phyloP scores from a whole-genome alignment of 1,284 basidiomycete genomes.

The Cutaneotrichosporon daszewskae region DNA sequence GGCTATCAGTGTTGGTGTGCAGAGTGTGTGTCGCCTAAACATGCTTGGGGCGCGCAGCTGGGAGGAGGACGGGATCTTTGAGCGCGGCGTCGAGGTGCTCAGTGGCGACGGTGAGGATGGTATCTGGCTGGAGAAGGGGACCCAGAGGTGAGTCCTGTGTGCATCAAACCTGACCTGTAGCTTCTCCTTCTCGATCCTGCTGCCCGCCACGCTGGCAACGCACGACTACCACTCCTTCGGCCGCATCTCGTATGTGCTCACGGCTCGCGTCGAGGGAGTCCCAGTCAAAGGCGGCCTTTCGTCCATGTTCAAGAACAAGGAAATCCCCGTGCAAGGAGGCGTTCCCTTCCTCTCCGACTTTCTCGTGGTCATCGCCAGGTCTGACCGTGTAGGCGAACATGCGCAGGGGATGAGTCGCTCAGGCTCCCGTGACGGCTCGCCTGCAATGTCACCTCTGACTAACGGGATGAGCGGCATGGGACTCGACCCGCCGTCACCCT shows the following conservation, averaged over 20 bases:
- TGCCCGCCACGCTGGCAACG: conserved; percentile 35
- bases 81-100: conserved; percentile 37
- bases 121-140: conserved; percentile 41
- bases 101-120: conserved; percentile 31
- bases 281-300: conserved; percentile 5
- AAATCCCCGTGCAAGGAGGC: conserved; percentile 13
- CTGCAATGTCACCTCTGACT: conserved; percentile 3
- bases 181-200: conserved; percentile 33
- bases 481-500: neutral
- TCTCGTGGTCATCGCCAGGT: conserved; percentile 32
- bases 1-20: conserved; percentile 41
- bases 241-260: conserved; percentile 33
- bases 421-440: conserved; percentile 1
- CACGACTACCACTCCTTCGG: conserved; percentile 30
- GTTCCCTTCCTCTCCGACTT: conserved; percentile 31
- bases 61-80: conserved; percentile 45
- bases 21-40: conserved; percentile 31
- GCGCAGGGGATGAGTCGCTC: conserved; percentile 6
- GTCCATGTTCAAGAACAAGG: conserved; percentile 12
- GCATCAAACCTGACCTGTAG: conserved; percentile 6
- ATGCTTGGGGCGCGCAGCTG: conserved; percentile 33
- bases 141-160: conserved; percentile 22
- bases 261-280: conserved; percentile 23
- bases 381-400: conserved; percentile 24
- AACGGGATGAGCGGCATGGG: neutral